These are phyloP conservation scores for Malus hybrid DNA, from an alignment of 331 rosid species.

Conservation along the genomic window DNA sequence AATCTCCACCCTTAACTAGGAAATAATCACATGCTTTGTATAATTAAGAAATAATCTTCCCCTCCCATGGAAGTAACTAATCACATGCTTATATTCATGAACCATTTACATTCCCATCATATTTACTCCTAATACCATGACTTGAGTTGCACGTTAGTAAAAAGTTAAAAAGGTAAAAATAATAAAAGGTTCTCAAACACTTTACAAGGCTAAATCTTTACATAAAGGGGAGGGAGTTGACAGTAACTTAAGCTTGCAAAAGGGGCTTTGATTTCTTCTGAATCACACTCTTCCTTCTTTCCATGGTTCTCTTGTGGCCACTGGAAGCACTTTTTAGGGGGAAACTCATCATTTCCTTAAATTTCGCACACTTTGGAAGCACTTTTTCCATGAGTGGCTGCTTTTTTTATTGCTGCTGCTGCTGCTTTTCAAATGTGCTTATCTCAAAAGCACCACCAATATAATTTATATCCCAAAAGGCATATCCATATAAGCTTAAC, in stretches of 20 bases:
- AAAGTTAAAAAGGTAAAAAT: constrained; percentile 3
- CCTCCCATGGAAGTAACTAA: not conserved
- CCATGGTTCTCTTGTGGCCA: constrained; percentile 16
- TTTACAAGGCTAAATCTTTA: constrained; percentile 26
- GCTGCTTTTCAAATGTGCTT: constrained; percentile 15
- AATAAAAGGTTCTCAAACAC: not conserved
- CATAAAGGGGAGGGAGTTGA: constrained; percentile 24
- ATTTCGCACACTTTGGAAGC: constrained; percentile 53
- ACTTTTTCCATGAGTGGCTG: constrained; percentile 37
- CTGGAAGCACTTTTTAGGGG: not conserved
- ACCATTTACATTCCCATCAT: constrained; percentile 5
- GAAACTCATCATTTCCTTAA: constrained; percentile 45
- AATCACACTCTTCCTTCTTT: not conserved
- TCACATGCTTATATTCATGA: constrained; percentile 14
- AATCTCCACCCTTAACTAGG: not conserved
- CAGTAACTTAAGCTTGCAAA: constrained; percentile 23
- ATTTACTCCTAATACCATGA: not conserved
- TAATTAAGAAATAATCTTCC: not conserved
- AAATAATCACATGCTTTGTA: not conserved
- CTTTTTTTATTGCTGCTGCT: constrained; percentile 28
- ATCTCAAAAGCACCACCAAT: constrained; percentile 11
- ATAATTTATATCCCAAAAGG: constrained; percentile 3
- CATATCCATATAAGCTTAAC: not conserved
- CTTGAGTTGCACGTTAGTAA: constrained; percentile 15
- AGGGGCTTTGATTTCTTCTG: constrained; percentile 8